phyloP scores from a whole-genome alignment of 2,329 filamentous ascomycete genomes.

The Periconia sp. region DNA sequence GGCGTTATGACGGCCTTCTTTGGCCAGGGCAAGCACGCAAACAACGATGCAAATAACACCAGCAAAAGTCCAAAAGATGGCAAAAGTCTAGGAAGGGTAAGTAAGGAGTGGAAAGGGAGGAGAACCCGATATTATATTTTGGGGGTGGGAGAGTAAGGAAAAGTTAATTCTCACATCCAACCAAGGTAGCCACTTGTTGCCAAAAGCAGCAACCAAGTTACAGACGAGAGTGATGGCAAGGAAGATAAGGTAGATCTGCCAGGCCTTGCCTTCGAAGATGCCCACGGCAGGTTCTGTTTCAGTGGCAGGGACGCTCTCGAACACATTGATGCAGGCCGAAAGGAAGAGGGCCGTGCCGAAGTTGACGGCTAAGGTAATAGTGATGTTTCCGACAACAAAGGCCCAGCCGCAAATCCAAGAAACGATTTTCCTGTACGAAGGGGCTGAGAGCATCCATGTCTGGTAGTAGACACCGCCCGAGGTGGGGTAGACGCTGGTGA shows the following conservation, averaged over 20 bases:
- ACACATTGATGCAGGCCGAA: constrained; percentile 59
- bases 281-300: constrained; percentile 48
- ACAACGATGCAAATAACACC: constrained; percentile 68
- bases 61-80: constrained; percentile 74
- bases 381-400: constrained; percentile 78
- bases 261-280: constrained; percentile 48
- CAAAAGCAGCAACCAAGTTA: constrained; percentile 55
- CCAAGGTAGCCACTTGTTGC: constrained; percentile 56
- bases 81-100: constrained; percentile 58
- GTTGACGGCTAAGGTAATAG: constrained; percentile 80
- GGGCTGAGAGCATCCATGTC: constrained; percentile 71
- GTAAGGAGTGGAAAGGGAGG: constrained; percentile 9
- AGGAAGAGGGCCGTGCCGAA: constrained; percentile 66
- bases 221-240: constrained; percentile 52
- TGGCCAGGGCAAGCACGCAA: constrained; percentile 66
- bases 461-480: constrained; percentile 79
- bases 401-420: constrained; percentile 76
- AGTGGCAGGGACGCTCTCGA: constrained; percentile 50
- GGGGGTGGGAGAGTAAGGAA: background rate
- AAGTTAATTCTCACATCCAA: constrained; percentile 62
- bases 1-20: constrained; percentile 65
- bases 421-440: constrained; percentile 61
- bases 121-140: no score
- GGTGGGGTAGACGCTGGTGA: constrained; percentile 76
- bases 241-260: constrained; percentile 54